These are phyloP conservation scores for Zanthoxylum bungeanum DNA, from an alignment of 345 rosid genomes.

Conservation along the genomic window DNA sequence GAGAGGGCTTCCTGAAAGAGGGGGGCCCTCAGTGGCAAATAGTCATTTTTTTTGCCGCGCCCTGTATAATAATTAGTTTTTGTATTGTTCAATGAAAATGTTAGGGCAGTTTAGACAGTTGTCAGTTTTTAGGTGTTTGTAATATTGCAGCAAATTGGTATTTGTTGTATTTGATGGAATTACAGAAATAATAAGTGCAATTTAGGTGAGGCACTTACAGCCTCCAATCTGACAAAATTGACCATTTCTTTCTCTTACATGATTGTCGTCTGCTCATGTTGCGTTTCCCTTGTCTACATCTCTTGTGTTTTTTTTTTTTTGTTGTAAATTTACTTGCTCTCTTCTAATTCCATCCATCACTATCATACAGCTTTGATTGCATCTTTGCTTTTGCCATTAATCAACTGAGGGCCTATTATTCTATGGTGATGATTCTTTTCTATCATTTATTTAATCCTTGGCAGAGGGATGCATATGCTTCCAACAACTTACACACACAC, in stretches of 20 bases:
- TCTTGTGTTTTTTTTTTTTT: too few relatives aligned
- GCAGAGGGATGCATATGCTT: too few relatives aligned
- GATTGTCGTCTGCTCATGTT: not conserved
- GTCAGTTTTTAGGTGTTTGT: constrained; percentile 45
- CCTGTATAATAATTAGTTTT: constrained; percentile 53
- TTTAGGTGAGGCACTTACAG: constrained; percentile 23
- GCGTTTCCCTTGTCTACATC: too few relatives aligned
- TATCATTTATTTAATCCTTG: too few relatives aligned
- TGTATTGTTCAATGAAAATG: constrained; percentile 41
- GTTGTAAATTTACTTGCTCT: too few relatives aligned
- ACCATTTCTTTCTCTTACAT: not conserved
- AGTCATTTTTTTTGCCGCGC: constrained; percentile 26
- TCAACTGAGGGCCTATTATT: too few relatives aligned
- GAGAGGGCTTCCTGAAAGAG: constrained; percentile 22
- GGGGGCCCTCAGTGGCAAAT: constrained; percentile 20
- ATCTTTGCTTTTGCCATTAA: not conserved
- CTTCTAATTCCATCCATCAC: not conserved
- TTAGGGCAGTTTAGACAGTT: constrained; percentile 39
- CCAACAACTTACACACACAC: too few relatives aligned
- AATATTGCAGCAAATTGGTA: constrained; percentile 38
- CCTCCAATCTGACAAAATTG: not conserved
- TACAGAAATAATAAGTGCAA: constrained; percentile 46
- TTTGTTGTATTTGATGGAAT: constrained; percentile 53
- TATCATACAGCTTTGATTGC: not conserved
- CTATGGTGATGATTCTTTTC: too few relatives aligned